Base-by-base conservation (phyloP, 768 basidiomycete genomes). In the Paxillus rubicundulus region DNA sequence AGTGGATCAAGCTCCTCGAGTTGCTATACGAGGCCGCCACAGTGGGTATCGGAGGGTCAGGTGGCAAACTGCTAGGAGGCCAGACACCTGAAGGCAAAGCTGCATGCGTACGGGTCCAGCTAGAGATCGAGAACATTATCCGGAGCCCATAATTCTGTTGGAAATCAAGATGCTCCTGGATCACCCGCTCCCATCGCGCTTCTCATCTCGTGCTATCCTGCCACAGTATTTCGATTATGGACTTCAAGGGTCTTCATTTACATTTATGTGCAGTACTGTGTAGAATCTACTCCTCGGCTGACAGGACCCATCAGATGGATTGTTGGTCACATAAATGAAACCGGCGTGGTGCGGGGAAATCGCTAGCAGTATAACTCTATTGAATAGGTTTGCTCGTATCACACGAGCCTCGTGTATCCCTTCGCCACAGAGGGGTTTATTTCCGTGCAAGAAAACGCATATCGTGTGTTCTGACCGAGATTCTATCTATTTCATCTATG, bases 1-100 rank as follows among this genome's bases (percentile, higher is more conserved):
- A 92, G 66, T 92, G 87, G 83, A 69, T 84, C 52, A 91, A 91
- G 65, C 68, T 91, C 47, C 75, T 92, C 18, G 77, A 73, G 21
- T 66, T 88, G 13, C 64, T 91, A 13, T 83, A 90, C 55, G 78
- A 84, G 47, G 83, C 84, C 8, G 73, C 81, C 37, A 87, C 81
- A 0, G 66, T 61, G 5, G 85, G 86, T 5, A 71, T 82, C 48
- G 77, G 74, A 41, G 49, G 66, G 7, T 53, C 60, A 36, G 45
- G 68, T 49, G 57, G 70, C 34, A 36, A 60, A 33, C 48, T 78
- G 27, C 77, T 89, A 32, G 87, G 87, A 4, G 87, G 86, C 0
- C 61, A 71, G 40, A 73, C 74, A n/a, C 70, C 81, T 8, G 85
- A 84, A 56, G 86, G 84, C 14, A 79, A 70, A 20, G 82, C 86